Evolutionary conservation across 75 land plant species (phyloP), one percentile per base, ranked within the genome.

Genomic region (Selaginella moellendorffii): DNA sequence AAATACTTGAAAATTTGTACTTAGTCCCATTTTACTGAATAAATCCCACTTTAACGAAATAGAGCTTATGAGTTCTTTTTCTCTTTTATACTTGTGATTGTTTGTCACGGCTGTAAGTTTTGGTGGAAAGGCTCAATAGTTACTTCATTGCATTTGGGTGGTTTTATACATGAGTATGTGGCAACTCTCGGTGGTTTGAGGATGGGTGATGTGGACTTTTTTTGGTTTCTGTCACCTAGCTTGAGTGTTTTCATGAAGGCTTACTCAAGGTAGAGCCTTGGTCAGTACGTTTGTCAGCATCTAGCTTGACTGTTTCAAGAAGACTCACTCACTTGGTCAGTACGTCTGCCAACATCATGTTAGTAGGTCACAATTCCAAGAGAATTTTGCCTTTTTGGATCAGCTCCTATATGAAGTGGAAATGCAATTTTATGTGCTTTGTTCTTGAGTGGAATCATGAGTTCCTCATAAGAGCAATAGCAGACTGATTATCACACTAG

Each of bases 401-500:
- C 46, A 36, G 46, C 46, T 36, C 46, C 46, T 14, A 14, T 5
- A 36, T 36, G 46, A 36, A 36, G 14, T 36, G 46, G 46, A 36
- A 36, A 5, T 14, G 14, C 46, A 36, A 36, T 36, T 36, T 14
- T 36, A 36, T 36, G 46, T 36, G 46, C 46, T 36, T 36, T 14
- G 46, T 36, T 36, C 46, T 36, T 36, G 46, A 36, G 46, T 36
- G 46, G 46, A 36, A 36, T 36, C 46, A 36, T 36, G 46, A 36
- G 5, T 36, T 36, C 46, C 5, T 36, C 14, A 14, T 36, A 14
- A 36, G 46, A 36, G 46, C 46, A 36, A 36, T 36, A 14, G 46
- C 46, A 36, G 46, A 36, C 14, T 36, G 46, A 36, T 36, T 36
- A 36, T 36, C 14, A 14, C 46, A 36, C 46, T 14, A 36, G 46